A percentile compares a stretch with the other conserved stretches of the same genome.
These are phyloP conservation scores for Ganoderma meredithae DNA, from an alignment of 1,284 basidiomycete genomes.

Conservation along the genomic window DNA sequence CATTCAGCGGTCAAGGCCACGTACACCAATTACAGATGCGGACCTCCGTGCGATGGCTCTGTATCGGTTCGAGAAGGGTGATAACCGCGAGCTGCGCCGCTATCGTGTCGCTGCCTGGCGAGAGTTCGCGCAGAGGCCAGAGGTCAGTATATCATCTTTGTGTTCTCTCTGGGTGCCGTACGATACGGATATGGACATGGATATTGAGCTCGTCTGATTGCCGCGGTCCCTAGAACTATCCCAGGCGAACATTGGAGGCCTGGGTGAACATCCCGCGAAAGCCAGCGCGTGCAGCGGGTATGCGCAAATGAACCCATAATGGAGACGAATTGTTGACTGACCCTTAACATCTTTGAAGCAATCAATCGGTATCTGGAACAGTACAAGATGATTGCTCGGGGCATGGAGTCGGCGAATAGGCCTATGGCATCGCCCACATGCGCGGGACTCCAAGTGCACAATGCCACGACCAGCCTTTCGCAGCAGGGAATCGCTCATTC, in stretches of 20 bases:
- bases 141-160: not conserved
- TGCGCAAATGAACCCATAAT: not conserved
- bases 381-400: not conserved
- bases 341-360: not conserved
- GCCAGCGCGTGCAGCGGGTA: not conserved
- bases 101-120: not conserved
- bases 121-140: not conserved
- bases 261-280: not conserved
- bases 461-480: no score
- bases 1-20: no score
- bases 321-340: not conserved
- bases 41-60: conserved; percentile 3
- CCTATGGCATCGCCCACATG: not conserved
- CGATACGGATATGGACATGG: not conserved
- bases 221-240: not conserved
- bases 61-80: not conserved
- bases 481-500: no score
- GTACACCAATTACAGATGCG: not conserved
- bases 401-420: not conserved
- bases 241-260: not conserved
- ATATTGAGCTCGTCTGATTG: not conserved
- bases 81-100: not conserved
- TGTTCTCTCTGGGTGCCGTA: not conserved
- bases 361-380: not conserved
- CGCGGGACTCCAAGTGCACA: no score